These are phyloP conservation scores for Mycena sp. DNA, from an alignment of 1,284 basidiomycete species.

Conservation along the genomic window DNA sequence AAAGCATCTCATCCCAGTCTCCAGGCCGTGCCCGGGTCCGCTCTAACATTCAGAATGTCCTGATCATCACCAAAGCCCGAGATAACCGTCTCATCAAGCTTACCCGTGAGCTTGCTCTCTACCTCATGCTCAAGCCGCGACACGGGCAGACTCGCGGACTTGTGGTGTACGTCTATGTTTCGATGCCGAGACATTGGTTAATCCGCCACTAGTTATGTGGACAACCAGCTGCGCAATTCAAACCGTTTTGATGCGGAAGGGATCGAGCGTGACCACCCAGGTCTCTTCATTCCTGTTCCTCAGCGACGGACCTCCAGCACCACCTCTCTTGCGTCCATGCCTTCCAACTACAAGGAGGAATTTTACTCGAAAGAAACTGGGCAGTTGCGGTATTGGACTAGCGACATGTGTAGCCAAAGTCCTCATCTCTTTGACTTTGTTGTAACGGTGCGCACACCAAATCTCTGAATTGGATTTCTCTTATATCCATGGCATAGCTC, in stretches of 20 bases:
- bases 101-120: constrained; percentile 94
- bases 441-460: constrained; percentile 77
- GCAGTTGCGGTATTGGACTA: constrained; percentile 97
- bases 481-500: constrained; percentile 59
- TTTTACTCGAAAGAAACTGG: constrained; percentile 70
- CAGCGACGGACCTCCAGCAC: constrained; percentile 77
- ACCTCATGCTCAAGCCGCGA: constrained; percentile 86
- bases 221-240: constrained; percentile 91
- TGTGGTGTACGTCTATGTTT: constrained; percentile 65
- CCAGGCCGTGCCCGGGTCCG: constrained; percentile 91
- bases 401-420: constrained; percentile 92
- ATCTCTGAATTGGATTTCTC: neutral
- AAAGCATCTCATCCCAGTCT: constrained; percentile 17
- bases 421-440: constrained; percentile 99
- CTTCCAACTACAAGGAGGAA: constrained; percentile 53
- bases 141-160: constrained; percentile 72
- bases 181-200: constrained; percentile 27
- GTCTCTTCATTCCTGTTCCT: constrained; percentile 85
- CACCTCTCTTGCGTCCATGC: constrained; percentile 59
- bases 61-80: constrained; percentile 98
- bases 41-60: constrained; percentile 90
- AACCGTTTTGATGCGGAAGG: constrained; percentile 95
- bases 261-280: constrained; percentile 87
- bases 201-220: constrained; percentile 80
- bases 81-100: constrained; percentile 97